phyloP scores from a whole-genome alignment of 208 protist species.

The Borovskyia barvae region DNA sequence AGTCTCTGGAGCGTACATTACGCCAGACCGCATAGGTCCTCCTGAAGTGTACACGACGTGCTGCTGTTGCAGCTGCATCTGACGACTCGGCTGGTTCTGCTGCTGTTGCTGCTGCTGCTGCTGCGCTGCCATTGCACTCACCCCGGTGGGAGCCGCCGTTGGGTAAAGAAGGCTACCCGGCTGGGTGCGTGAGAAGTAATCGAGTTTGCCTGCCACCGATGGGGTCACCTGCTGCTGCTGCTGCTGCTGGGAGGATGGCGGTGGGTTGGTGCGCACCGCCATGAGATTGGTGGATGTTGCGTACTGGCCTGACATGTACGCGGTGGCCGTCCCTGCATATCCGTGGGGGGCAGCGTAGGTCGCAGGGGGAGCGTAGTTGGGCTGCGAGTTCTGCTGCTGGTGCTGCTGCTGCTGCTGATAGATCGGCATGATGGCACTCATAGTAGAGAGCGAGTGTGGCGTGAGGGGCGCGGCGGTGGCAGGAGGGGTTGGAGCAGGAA shows the following conservation, averaged over 20 bases:
- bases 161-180: conserved; percentile 18
- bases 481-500: conserved; percentile 7
- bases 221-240: conserved; percentile 18
- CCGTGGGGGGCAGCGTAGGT: conserved; percentile 13
- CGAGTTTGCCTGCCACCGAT: conserved; percentile 14
- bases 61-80: conserved; percentile 17
- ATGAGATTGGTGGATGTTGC: conserved; percentile 20
- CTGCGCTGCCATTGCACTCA: conserved; percentile 12
- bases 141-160: conserved; percentile 1
- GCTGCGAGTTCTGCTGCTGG: too few species aligned
- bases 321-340: conserved; percentile 15
- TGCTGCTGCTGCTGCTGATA: conserved; percentile 7
- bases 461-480: conserved; percentile 2
- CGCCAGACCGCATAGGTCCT: conserved; percentile 16
- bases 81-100: conserved; percentile 9
- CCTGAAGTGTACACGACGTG: conserved; percentile 23
- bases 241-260: conserved; percentile 12
- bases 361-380: conserved; percentile 1
- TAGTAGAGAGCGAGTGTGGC: conserved; percentile 10
- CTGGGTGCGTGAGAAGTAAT: conserved; percentile 15
- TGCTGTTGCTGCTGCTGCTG: conserved; percentile 10
- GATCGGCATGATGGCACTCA: conserved; percentile 14
- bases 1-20: conserved; percentile 23
- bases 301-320: conserved; percentile 23
- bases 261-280: conserved; percentile 11